A percentile compares a stretch with the other conserved stretches of the same genome.
Evolutionary conservation across 768 basidiomycete genomes (phyloP).

Genomic region (Panellus pusillus): DNA sequence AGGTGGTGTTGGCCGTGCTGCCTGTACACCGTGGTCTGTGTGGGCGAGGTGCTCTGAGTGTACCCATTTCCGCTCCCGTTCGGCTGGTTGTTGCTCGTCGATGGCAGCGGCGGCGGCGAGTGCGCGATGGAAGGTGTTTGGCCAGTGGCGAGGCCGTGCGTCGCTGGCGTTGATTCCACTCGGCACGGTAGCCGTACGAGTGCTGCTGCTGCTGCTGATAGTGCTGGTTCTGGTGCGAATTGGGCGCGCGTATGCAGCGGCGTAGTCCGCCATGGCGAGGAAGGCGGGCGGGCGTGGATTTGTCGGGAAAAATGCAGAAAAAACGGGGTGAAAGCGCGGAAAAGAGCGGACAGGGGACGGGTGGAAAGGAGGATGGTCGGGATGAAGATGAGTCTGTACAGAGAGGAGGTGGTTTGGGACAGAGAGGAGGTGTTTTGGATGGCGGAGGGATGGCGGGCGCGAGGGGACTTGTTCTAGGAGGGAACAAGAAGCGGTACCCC

Average conservation of each 20-base stretch:
- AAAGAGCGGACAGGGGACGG: not conserved
- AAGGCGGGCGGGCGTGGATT: not conserved
- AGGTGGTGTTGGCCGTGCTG: no score
- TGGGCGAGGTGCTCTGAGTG: no score
- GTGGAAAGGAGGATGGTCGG: no score
- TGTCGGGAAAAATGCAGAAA: not conserved
- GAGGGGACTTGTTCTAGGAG: no score
- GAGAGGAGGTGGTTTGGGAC: not conserved
- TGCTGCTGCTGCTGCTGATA: not conserved
- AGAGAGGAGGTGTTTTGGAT: not conserved
- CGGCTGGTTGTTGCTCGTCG: no score
- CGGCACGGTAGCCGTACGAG: not conserved
- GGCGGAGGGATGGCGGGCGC: no score
- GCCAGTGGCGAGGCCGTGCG: not conserved
- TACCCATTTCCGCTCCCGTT: no score
- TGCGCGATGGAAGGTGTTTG: no score
- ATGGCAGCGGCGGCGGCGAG: no score
- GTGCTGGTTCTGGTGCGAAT: not conserved
- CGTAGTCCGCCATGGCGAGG: constrained; percentile 9
- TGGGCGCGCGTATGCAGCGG: constrained; percentile 4
- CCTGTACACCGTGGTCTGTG: no score
- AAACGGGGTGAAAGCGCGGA: not conserved
- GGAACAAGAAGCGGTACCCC: no score
- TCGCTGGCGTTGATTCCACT: not conserved
- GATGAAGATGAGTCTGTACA: no score